Evolutionary conservation across 345 rosid species (phyloP).

Genomic region (Populus pruinosa): DNA sequence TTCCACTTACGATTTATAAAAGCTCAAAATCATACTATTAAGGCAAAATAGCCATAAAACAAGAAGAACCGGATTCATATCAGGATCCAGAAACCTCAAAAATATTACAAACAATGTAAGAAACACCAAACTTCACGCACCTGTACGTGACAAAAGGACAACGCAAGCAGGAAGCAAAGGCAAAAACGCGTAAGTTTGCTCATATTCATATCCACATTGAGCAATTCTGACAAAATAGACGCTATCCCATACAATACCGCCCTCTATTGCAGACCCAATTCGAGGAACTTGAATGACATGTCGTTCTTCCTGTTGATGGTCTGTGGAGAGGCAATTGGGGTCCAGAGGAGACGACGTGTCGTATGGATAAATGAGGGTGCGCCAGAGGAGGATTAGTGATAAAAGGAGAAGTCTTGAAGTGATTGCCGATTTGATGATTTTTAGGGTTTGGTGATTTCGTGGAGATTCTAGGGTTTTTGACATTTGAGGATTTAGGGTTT

Average conservation of each 20-base stretch:
- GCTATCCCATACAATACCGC: slow-evolving; percentile 79
- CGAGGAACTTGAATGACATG: slow-evolving; percentile 24
- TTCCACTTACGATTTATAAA: too few relatives aligned
- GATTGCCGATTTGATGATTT: slow-evolving; percentile 51
- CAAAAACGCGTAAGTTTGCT: slow-evolving; percentile 83
- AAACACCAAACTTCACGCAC: slow-evolving; percentile 16
- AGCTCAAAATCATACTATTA: too few relatives aligned
- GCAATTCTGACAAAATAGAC: slow-evolving; percentile 78
- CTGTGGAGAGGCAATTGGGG: slow-evolving; percentile 45
- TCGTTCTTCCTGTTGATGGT: slow-evolving; percentile 8
- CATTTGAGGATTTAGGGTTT: neutral
- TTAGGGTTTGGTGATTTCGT: slow-evolving; percentile 5
- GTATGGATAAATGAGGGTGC: slow-evolving; percentile 61
- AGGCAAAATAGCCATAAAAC: too few relatives aligned
- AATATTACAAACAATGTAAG: too few relatives aligned
- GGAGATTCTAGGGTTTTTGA: neutral
- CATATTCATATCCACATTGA: slow-evolving; percentile 88
- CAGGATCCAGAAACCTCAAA: too few relatives aligned
- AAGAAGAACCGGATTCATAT: too few relatives aligned
- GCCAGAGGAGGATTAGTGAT: slow-evolving; percentile 53
- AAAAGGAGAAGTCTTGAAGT: slow-evolving; percentile 57
- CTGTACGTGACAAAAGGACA: slow-evolving; percentile 54
- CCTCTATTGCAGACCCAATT: slow-evolving; percentile 45
- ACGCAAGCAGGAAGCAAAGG: slow-evolving; percentile 76
- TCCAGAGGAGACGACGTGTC: slow-evolving; percentile 79